phyloP scores from a whole-genome alignment of 495 filamentous ascomycete genomes.

The Cairneyella variabilis region DNA sequence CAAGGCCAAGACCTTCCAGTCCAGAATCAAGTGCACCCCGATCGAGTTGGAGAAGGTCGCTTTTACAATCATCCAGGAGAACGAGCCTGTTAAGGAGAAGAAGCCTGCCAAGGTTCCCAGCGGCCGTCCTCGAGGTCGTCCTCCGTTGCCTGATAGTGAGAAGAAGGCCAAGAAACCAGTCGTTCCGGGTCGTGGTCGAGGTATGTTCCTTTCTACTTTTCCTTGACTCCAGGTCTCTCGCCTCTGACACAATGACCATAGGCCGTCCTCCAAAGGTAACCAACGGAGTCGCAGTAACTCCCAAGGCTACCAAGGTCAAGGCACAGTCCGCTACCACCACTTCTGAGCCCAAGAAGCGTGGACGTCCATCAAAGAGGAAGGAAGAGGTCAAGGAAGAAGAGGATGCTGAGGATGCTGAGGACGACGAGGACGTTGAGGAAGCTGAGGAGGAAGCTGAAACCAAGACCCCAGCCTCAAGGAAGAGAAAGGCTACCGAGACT shows the following conservation, averaged over 20 bases:
- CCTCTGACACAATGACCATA: too few relatives aligned
- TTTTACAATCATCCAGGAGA: slow-evolving; percentile 52
- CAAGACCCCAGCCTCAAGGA: slow-evolving; percentile 4
- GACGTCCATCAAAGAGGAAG: slow-evolving; percentile 7
- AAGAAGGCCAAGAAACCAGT: slow-evolving; percentile 20
- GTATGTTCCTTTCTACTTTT: too few relatives aligned
- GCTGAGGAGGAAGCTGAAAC: slow-evolving; percentile 2
- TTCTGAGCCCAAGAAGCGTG: slow-evolving; percentile 7
- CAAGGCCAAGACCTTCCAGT: slow-evolving; percentile 38
- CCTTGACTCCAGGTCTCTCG: too few relatives aligned
- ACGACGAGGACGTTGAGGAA: neutral
- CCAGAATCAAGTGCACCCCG: slow-evolving; percentile 50
- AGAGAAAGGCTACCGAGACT: slow-evolving; percentile 1
- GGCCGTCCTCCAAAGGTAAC: slow-evolving; percentile 2
- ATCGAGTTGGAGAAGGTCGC: slow-evolving; percentile 66
- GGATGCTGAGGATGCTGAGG: neutral
- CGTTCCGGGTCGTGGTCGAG: slow-evolving; percentile 18
- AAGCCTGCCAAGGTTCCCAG: slow-evolving; percentile 14
- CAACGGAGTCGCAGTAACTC: neutral
- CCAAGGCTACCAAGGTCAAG: slow-evolving; percentile 4
- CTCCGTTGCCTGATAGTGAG: slow-evolving; percentile 16
- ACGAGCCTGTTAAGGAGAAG: slow-evolving; percentile 17
- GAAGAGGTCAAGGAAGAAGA: neutral
- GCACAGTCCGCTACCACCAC: neutral
- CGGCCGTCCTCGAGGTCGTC: slow-evolving; percentile 20